phyloP scores from a whole-genome alignment of 768 basidiomycete genomes.

The Clitopilus hobsonii region DNA sequence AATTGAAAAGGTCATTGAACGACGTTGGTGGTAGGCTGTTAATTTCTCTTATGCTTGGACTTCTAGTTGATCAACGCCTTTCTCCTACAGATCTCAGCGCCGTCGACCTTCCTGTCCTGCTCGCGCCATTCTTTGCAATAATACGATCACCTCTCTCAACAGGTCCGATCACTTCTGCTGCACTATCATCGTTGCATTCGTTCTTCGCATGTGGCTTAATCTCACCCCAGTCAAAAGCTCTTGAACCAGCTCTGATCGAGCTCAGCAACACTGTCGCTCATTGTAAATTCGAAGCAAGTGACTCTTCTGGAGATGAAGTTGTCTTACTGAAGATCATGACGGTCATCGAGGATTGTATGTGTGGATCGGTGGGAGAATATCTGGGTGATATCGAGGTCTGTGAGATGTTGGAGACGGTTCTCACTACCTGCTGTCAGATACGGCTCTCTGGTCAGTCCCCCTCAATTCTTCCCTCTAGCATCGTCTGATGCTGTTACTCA shows the following conservation, averaged over 20 bases:
- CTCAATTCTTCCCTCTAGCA: conserved; percentile 1
- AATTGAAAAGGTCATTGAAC: conserved; percentile 70
- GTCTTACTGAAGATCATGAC: conserved; percentile 89
- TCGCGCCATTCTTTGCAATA: conserved; percentile 88
- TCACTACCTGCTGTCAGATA: conserved; percentile 97
- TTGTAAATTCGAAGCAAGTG: conserved; percentile 97
- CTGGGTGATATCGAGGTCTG: conserved; percentile 94
- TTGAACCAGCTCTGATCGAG: conserved; percentile 70
- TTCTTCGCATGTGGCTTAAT: conserved; percentile 83
- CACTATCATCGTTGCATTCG: conserved; percentile 81
- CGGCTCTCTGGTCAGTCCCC: conserved; percentile 77
- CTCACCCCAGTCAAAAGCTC: conserved; percentile 43
- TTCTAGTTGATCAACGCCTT: not conserved
- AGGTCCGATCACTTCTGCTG: conserved; percentile 95
- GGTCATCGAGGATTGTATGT: conserved; percentile 82
- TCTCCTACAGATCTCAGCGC: conserved; percentile 47
- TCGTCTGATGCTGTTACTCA: conserved; percentile 26
- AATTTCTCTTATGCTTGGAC: too few relatives aligned
- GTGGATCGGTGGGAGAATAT: conserved; percentile 58
- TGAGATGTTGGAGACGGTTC: conserved; percentile 96
- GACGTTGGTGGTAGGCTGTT: conserved; percentile 55
- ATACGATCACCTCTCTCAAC: conserved; percentile 93
- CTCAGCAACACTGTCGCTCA: conserved; percentile 88
- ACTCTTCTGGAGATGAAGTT: conserved; percentile 96
- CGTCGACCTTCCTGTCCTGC: conserved; percentile 56